Evolutionary conservation across 2,329 filamentous ascomycete species (phyloP).

Genomic region (Thermoascus crustaceus): DNA sequence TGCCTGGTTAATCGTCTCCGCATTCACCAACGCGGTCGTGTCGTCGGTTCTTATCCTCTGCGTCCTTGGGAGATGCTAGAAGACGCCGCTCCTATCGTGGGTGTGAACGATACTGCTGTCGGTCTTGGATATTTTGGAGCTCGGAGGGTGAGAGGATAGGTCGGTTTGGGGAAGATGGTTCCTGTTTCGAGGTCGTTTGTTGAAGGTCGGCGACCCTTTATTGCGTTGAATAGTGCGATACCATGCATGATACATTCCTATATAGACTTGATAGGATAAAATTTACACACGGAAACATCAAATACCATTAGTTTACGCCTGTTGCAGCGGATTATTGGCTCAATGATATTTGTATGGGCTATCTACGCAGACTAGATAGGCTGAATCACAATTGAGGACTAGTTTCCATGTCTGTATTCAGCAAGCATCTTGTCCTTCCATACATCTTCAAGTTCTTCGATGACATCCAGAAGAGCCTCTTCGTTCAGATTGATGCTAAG

Average conservation of each 20-base stretch:
- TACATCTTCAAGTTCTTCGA: slow-evolving; percentile 2
- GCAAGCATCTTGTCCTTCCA: background rate
- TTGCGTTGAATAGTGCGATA: too few species aligned
- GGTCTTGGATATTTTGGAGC: slow-evolving; percentile 36
- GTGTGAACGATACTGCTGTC: slow-evolving; percentile 39
- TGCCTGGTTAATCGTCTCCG: slow-evolving; percentile 25
- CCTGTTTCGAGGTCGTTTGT: background rate
- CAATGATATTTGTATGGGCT: background rate
- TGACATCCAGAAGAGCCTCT: background rate
- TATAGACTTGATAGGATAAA: too few species aligned
- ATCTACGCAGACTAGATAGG: background rate
- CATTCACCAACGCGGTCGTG: slow-evolving; percentile 29
- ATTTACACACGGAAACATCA: too few species aligned
- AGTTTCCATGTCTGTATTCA: background rate
- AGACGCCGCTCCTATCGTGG: slow-evolving; percentile 36
- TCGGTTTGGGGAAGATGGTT: background rate
- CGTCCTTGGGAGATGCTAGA: slow-evolving; percentile 39
- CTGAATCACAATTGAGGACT: background rate
- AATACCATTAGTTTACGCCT: too few species aligned
- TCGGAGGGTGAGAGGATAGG: slow-evolving; percentile 24
- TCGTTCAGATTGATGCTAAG: background rate
- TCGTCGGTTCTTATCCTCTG: slow-evolving; percentile 27
- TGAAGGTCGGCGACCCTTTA: too few species aligned
- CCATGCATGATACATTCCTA: too few species aligned
- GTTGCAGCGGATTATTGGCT: too few species aligned